phyloP scores from a whole-genome alignment of 768 basidiomycete genomes.

The Astraeus odoratus region DNA sequence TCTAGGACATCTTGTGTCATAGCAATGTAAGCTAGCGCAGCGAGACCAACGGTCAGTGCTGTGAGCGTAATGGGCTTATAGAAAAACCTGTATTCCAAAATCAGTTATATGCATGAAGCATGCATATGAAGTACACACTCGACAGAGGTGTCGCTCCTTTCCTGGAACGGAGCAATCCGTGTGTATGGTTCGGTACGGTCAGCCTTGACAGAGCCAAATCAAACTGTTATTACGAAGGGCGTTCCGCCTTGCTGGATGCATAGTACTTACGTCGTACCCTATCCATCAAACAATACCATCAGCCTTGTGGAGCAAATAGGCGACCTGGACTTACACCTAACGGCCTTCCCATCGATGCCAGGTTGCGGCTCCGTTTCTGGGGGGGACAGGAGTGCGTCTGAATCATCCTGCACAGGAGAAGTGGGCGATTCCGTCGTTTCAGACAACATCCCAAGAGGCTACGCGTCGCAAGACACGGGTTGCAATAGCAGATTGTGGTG shows the following conservation, averaged over 20 bases:
- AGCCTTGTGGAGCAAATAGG: background rate
- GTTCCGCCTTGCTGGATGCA: conserved; percentile 1
- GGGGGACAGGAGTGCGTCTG: conserved; percentile 45
- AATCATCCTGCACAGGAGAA: conserved; percentile 50
- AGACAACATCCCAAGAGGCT: background rate
- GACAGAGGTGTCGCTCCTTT: conserved; percentile 73
- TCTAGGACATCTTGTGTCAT: conserved; percentile 79
- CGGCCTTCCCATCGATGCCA: conserved; percentile 66
- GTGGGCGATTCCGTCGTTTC: conserved; percentile 18
- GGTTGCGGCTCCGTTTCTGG: conserved; percentile 61
- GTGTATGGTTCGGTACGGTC: conserved; percentile 82
- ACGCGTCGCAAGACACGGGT: too few species aligned
- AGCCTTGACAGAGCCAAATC: conserved; percentile 42
- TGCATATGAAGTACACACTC: conserved; percentile 44
- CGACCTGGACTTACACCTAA: conserved; percentile 58
- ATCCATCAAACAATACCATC: background rate
- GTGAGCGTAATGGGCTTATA: conserved; percentile 81
- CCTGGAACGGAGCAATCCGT: conserved; percentile 76
- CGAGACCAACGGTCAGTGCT: conserved; percentile 58
- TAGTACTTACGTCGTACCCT: conserved; percentile 76
- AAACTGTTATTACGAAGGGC: conserved; percentile 7
- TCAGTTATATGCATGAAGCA: conserved; percentile 2
- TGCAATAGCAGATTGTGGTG: too few species aligned
- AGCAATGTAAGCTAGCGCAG: conserved; percentile 72
- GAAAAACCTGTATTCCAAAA: conserved; percentile 59